Conservation (phyloP, 495 filamentous ascomycete species). For the Talaromyces ruber region DNA sequence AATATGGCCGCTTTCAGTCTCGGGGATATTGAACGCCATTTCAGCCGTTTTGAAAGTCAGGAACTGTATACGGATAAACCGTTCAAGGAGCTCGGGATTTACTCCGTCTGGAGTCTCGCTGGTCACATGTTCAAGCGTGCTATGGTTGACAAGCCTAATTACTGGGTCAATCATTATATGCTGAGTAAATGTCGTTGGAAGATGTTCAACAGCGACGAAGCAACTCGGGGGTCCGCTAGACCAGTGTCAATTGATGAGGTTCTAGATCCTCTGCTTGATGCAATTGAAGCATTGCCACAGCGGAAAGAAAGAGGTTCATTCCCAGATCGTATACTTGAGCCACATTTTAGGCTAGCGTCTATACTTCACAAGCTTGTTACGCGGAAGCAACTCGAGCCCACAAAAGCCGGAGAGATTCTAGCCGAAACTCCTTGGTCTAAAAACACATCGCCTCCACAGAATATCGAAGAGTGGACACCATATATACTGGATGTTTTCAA, state of each 20-base stretch:
- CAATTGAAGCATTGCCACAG: constrained; percentile 73
- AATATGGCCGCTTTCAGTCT: constrained; percentile 78
- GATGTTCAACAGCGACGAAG: constrained; percentile 63
- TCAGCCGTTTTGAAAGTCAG: constrained; percentile 54
- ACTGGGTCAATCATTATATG: constrained; percentile 87
- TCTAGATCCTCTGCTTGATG: constrained; percentile 59
- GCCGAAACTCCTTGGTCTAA: constrained; percentile 46
- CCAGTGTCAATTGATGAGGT: constrained; percentile 47
- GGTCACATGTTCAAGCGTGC: constrained; percentile 70
- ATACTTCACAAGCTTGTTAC: constrained; percentile 73
- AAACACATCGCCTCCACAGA: constrained; percentile 38
- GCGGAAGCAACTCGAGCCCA: constrained; percentile 20
- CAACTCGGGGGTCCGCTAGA: constrained; percentile 35
- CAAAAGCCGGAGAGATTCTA: constrained; percentile 46
- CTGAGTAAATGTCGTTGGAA: constrained; percentile 94
- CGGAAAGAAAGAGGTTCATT: constrained; percentile 60
- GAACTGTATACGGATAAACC: constrained; percentile 68
- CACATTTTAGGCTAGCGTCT: constrained; percentile 91
- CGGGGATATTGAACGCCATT: constrained; percentile 66
- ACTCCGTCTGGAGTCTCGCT: constrained; percentile 82
- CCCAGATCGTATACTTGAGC: constrained; percentile 80
- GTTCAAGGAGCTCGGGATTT: constrained; percentile 63
- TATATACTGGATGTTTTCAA: constrained; percentile 68
- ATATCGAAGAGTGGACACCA: constrained; percentile 59
- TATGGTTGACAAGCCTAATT: constrained; percentile 61